phyloP scores from a whole-genome alignment of 1,139 yeast species.

The Kodamaea fungicola region DNA sequence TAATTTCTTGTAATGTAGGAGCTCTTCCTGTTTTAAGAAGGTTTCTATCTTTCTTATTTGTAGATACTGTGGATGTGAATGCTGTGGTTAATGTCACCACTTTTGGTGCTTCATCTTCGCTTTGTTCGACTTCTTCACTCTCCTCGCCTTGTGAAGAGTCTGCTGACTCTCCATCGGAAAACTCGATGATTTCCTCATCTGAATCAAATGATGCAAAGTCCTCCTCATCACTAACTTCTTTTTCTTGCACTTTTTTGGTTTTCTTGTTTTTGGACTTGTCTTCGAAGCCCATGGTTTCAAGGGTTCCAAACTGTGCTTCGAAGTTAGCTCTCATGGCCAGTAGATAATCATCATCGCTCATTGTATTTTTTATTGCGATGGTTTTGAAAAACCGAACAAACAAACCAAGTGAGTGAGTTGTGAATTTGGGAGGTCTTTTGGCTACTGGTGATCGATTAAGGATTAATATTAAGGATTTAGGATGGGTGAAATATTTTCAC shows the following conservation, averaged over 20 bases:
- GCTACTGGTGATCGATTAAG: no score
- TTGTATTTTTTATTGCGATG: slow-evolving; percentile 2
- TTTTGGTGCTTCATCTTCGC: slow-evolving; percentile 22
- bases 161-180: slow-evolving; percentile 3
- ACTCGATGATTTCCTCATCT: slow-evolving; percentile 10
- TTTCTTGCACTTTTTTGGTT: slow-evolving; percentile 5
- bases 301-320: slow-evolving; percentile 66
- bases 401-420: no score
- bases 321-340: slow-evolving; percentile 52
- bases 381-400: no score
- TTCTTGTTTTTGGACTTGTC: slow-evolving; percentile 43
- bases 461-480: no score
- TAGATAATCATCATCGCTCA: slow-evolving; percentile 39
- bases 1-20: slow-evolving; percentile 37
- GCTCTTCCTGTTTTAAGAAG: slow-evolving; percentile 40
- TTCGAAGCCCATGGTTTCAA: slow-evolving; percentile 57
- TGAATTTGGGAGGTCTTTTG: no score
- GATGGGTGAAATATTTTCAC: no score
- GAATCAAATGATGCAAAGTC: slow-evolving; percentile 18
- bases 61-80: slow-evolving; percentile 16
- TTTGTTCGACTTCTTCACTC: slow-evolving; percentile 25
- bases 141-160: slow-evolving; percentile 11
- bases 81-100: slow-evolving; percentile 32
- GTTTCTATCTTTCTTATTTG: slow-evolving; percentile 27
- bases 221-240: slow-evolving; percentile 13